Conservation (phyloP, 805 yeast species). For the Barnettozyma californica region DNA sequence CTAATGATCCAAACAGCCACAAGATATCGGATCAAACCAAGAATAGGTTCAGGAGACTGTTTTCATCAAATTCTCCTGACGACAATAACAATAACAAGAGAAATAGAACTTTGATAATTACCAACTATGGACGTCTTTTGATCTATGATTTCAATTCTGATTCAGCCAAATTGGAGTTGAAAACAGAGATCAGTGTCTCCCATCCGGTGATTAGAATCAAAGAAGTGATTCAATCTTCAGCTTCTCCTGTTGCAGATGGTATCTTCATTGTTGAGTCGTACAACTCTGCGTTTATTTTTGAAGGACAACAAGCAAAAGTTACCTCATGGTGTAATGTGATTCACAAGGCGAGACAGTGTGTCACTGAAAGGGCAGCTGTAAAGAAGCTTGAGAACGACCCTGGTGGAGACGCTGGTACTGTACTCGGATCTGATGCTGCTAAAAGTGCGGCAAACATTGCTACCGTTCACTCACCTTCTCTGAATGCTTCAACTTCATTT, state of each 20-base stretch:
- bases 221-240: constrained; percentile 45
- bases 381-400: constrained; percentile 24
- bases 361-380: constrained; percentile 38
- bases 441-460: constrained; percentile 33
- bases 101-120: constrained; percentile 50
- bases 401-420: constrained; percentile 28
- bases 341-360: constrained; percentile 42
- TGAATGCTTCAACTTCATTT: background rate
- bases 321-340: constrained; percentile 54
- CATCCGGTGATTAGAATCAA: constrained; percentile 50
- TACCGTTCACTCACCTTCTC: constrained; percentile 12
- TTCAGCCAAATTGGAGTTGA: constrained; percentile 39
- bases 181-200: constrained; percentile 49
- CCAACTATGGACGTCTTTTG: constrained; percentile 59
- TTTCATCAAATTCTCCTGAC: constrained; percentile 14
- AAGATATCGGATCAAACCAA: constrained; percentile 10
- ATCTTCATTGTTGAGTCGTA: constrained; percentile 53
- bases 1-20: constrained; percentile 18
- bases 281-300: constrained; percentile 50
- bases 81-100: constrained; percentile 31
- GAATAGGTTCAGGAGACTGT: constrained; percentile 22
- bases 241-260: constrained; percentile 29
- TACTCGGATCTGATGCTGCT: constrained; percentile 31
- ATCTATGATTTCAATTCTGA: constrained; percentile 37
- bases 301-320: constrained; percentile 46